Evolutionary conservation across 179 eudicot species (phyloP).

Genomic region (Patellifolia procumbens): DNA sequence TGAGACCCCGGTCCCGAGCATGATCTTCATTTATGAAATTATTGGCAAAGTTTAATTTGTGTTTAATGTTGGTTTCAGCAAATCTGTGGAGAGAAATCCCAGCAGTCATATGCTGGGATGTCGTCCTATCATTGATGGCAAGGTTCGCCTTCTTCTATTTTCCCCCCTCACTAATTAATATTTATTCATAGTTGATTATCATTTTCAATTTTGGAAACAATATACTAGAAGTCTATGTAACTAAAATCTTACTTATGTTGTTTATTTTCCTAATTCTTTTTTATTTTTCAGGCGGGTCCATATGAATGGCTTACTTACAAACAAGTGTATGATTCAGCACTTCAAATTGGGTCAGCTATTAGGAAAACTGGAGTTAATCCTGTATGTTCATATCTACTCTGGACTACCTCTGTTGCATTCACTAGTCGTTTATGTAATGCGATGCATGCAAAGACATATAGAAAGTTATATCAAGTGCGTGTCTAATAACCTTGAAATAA

Average conservation of each 20-base stretch:
- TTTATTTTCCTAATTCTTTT: neutral
- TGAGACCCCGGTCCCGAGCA: too few relatives aligned
- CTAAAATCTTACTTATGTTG: neutral
- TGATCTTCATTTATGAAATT: neutral
- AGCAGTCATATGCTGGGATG: slow-evolving; percentile 70
- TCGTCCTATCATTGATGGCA: slow-evolving; percentile 57
- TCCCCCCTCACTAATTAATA: neutral
- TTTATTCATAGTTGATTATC: neutral
- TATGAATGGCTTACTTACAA: slow-evolving; percentile 76
- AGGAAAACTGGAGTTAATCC: slow-evolving; percentile 67
- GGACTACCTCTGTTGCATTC: too few relatives aligned
- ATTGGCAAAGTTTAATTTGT: neutral
- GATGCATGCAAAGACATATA: too few relatives aligned
- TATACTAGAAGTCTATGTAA: too few relatives aligned
- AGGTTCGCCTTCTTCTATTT: slow-evolving; percentile 41
- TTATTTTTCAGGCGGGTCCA: slow-evolving; percentile 57
- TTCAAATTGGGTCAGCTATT: slow-evolving; percentile 68
- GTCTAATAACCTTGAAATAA: too few relatives aligned
- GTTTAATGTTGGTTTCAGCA: slow-evolving; percentile 47
- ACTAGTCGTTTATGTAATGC: too few relatives aligned
- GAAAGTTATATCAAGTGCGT: too few relatives aligned
- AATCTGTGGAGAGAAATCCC: slow-evolving; percentile 63
- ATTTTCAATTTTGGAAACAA: too few relatives aligned
- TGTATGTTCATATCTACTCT: slow-evolving; percentile 41
- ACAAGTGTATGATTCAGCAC: slow-evolving; percentile 61